Conservation (phyloP, 225 moss, liverwort and hornwort species). For the Bryoerythrophyllum caledonicum region DNA sequence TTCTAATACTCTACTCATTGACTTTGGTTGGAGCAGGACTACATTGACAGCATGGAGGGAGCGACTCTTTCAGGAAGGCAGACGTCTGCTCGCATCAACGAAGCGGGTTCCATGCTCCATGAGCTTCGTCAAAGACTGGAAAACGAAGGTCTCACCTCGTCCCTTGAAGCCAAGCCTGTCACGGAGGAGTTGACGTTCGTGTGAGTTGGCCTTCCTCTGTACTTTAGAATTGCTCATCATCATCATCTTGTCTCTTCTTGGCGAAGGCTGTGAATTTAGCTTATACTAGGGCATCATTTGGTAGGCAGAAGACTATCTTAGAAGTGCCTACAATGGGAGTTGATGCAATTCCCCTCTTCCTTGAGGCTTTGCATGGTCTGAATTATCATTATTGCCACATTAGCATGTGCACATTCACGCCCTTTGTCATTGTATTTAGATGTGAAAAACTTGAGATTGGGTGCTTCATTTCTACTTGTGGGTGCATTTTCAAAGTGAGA, state of each 20-base stretch:
- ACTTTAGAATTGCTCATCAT: slow-evolving; percentile 24
- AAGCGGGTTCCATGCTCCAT: slow-evolving; percentile 54
- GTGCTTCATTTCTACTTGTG: too few relatives aligned
- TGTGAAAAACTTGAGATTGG: too few relatives aligned
- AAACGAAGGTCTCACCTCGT: slow-evolving; percentile 19
- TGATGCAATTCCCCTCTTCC: slow-evolving; percentile 8
- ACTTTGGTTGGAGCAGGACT: slow-evolving; percentile 55
- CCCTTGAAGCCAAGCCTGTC: slow-evolving; percentile 18
- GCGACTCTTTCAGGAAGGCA: slow-evolving; percentile 85
- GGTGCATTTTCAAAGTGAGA: too few relatives aligned
- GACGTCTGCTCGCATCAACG: slow-evolving; percentile 75
- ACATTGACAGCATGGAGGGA: slow-evolving; percentile 98
- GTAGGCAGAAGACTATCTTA: slow-evolving; percentile 6
- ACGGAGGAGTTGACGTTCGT: slow-evolving; percentile 52
- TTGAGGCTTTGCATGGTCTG: slow-evolving; percentile 9
- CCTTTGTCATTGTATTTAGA: too few relatives aligned
- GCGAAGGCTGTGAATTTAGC: slow-evolving; percentile 32
- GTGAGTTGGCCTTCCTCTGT: slow-evolving; percentile 19
- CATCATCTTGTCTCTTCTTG: slow-evolving; percentile 21
- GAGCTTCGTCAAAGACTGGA: slow-evolving; percentile 64
- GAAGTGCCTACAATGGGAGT: slow-evolving; percentile 4
- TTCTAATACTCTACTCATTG: not conserved
- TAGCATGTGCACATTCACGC: not conserved
- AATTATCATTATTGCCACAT: slow-evolving; percentile 15
- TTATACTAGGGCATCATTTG: not conserved